Evolutionary conservation across 306 rosid genomes (phyloP).

Genomic region (Glycine tomentella): DNA sequence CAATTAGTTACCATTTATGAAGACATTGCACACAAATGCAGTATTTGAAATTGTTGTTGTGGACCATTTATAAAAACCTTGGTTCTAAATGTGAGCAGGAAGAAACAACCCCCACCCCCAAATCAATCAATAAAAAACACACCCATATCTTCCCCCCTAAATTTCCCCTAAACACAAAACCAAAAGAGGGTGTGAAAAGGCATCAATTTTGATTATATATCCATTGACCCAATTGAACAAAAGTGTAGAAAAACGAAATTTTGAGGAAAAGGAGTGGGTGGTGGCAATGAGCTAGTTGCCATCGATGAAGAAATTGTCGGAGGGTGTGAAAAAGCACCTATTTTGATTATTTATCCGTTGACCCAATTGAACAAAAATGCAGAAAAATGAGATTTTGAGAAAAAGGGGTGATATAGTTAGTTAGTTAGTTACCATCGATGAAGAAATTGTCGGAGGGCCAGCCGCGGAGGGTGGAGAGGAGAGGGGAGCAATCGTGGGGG

Average conservation of each 20-base stretch:
- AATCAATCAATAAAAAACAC: too few relatives aligned
- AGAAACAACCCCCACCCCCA: not conserved
- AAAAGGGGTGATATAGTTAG: not conserved
- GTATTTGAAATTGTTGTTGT: too few relatives aligned
- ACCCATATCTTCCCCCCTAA: not conserved
- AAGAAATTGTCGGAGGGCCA: conserved; percentile 69
- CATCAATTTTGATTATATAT: not conserved
- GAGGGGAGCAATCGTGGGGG: conserved; percentile 53
- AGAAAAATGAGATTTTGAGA: not conserved
- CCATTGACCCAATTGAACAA: not conserved
- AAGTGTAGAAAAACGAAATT: not conserved
- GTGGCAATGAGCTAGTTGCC: too few relatives aligned
- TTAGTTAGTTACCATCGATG: conserved; percentile 53
- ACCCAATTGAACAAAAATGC: not conserved
- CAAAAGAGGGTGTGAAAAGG: not conserved
- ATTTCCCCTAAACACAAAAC: not conserved
- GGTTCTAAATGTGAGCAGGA: not conserved
- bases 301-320: too few relatives aligned
- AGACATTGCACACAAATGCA: too few relatives aligned
- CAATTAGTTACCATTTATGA: too few relatives aligned
- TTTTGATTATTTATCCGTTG: not conserved
- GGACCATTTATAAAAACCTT: too few relatives aligned
- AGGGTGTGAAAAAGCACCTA: too few relatives aligned
- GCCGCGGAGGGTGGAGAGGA: conserved; percentile 56
- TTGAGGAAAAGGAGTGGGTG: not conserved